Evolutionary conservation across 208 protist genomes (phyloP).

Genomic region (Trypanosoma grayi): DNA sequence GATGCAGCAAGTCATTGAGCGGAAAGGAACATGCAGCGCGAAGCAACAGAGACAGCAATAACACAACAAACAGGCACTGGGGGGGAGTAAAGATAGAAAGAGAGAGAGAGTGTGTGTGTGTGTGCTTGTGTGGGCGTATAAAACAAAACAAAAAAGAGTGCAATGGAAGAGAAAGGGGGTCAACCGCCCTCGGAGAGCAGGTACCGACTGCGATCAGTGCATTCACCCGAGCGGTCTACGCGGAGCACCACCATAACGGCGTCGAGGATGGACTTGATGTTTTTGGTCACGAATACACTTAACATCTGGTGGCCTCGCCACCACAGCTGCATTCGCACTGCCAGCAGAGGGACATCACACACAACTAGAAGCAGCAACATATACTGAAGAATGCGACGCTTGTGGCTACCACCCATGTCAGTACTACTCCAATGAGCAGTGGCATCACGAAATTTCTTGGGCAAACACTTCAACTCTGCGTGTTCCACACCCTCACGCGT

Average conservation of each 20-base stretch:
- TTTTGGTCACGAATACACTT: constrained; percentile 22
- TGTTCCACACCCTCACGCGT: constrained; percentile 15
- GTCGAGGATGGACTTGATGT: constrained; percentile 28
- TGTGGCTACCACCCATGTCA: constrained; percentile 15
- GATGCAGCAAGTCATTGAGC: neutral
- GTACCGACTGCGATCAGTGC: neutral
- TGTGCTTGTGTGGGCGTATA: neutral
- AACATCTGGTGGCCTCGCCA: constrained; percentile 17
- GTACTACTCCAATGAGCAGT: constrained; percentile 13
- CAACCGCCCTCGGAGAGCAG: neutral
- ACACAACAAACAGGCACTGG: neutral
- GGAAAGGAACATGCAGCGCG: neutral
- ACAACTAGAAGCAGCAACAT: constrained; percentile 24
- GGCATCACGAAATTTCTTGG: constrained; percentile 16
- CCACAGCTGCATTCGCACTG: constrained; percentile 27
- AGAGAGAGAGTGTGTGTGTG: neutral
- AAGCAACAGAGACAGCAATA: neutral
- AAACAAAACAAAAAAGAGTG: neutral
- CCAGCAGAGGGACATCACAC: constrained; percentile 26
- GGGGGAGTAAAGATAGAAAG: neutral
- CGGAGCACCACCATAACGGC: constrained; percentile 18
- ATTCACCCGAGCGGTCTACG: constrained; percentile 1
- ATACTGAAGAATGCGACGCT: constrained; percentile 29
- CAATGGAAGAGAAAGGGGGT: constrained; percentile 4
- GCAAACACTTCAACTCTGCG: constrained; percentile 16